Evolutionary conservation across 192 early-diverging fungal genomes (phyloP), one percentile per base, ranked within the genome.

Genomic region (Coemansia sp.): DNA sequence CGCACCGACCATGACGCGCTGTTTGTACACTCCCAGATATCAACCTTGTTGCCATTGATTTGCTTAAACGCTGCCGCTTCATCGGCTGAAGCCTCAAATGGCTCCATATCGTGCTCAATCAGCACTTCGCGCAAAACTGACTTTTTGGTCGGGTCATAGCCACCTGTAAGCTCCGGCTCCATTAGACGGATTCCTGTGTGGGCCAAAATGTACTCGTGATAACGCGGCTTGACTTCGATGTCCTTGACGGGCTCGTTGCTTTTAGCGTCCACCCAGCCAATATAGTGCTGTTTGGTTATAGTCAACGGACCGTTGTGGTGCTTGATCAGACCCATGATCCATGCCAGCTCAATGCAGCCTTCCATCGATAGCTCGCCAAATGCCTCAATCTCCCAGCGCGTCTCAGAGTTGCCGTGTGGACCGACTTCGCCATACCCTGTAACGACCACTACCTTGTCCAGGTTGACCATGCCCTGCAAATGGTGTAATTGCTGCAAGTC

Each of bases 321-420:
- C 73, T 89, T 91, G 82, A 95, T 93, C 63, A 89, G 88, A 48
- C 93, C 93, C 94, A 96, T 95, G 78, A 96, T 92, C 93, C 94
- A 94, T 7, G 93, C 92, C 88, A 96, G 88, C 82, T 96, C 94
- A 70, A 96, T 94, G 67, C 92, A 93, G n/a, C 94, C 64, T 8
- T 72, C 70, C 24, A 54, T 56, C 2, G 70, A 48, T 4, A 72
- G 64, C 35, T 72, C 60, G 65, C 93, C 93, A 54, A 86, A 81
- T 53, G 92, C 86, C 76, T 96, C 94, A 86, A 96, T 93, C 75
- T 96, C 94, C 94, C 94, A 96, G 65, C 94, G 91, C 54, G 94
- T 96, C 60, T 93, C 86, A 9, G 89, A 82, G 56, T 89, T 89
- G 79, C 94, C 94, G 72, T 88, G 94, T 6, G 94, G 94, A 6